These are phyloP conservation scores for Heritiera fomes DNA, from an alignment of 345 rosid genomes.

Conservation along the genomic window DNA sequence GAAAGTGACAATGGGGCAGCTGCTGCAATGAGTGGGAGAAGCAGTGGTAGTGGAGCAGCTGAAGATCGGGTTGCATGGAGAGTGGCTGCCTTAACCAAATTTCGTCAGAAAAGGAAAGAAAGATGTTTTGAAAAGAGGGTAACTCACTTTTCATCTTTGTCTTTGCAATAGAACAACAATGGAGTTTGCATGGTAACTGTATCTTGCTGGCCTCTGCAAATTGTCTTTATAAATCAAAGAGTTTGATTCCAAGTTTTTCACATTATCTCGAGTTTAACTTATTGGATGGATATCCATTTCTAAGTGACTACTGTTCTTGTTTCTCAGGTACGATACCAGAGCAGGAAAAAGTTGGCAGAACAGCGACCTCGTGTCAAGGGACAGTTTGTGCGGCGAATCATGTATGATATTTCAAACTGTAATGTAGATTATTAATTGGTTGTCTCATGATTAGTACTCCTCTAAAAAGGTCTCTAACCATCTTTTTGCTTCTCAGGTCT, in stretches of 20 bases:
- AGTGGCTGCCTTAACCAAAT: conserved; percentile 67
- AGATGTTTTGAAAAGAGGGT: conserved; percentile 79
- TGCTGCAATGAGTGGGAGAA: conserved; percentile 30
- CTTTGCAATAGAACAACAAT: neutral
- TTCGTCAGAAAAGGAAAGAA: conserved; percentile 79
- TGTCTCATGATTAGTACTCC: neutral
- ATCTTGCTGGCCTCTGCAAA: neutral
- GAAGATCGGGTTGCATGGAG: conserved; percentile 47
- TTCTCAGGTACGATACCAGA: conserved; percentile 35
- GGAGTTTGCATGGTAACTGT: neutral
- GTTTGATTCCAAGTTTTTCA: neutral
- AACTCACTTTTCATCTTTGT: conserved; percentile 19
- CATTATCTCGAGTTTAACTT: neutral
- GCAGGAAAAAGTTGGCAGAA: conserved; percentile 38
- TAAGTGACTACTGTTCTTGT: neutral
- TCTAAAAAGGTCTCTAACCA: neutral
- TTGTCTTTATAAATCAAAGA: neutral
- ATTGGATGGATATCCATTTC: neutral
- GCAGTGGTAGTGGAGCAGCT: conserved; percentile 31
- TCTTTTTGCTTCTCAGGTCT: conserved; percentile 31
- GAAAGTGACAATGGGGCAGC: conserved; percentile 56
- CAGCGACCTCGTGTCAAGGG: conserved; percentile 36
- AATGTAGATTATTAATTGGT: neutral
- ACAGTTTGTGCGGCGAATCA: conserved; percentile 34
- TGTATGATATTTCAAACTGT: conserved; percentile 20